phyloP scores from a whole-genome alignment of 352 stramenopile genomes.

The Globisporangium barbulae region DNA sequence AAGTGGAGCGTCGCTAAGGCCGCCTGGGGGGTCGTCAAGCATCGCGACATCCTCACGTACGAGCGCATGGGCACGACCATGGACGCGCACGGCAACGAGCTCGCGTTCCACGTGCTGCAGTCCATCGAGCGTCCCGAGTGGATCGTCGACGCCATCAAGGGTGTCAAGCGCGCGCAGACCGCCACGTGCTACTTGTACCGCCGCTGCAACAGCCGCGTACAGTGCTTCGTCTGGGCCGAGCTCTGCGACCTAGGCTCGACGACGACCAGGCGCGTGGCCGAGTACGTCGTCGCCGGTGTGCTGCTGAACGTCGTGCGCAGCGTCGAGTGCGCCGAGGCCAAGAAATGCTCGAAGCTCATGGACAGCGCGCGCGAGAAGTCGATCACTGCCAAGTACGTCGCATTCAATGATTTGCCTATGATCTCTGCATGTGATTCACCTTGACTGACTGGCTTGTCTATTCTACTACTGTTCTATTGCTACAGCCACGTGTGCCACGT shows the following conservation, averaged over 20 bases:
- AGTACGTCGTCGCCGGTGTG: constrained; percentile 39
- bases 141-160: constrained; percentile 36
- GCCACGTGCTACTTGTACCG: constrained; percentile 48
- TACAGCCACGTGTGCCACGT: constrained; percentile 12
- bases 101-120: constrained; percentile 53
- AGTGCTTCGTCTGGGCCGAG: constrained; percentile 35
- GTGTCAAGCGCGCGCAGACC: constrained; percentile 43
- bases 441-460: not conserved
- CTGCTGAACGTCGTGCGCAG: constrained; percentile 33
- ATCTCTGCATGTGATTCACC: not conserved
- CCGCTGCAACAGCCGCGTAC: constrained; percentile 27
- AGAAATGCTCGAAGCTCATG: constrained; percentile 40
- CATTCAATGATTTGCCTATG: not conserved
- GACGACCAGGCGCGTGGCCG: constrained; percentile 33
- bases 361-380: constrained; percentile 16
- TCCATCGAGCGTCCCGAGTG: constrained; percentile 56
- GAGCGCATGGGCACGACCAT: constrained; percentile 50
- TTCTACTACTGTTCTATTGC: not conserved
- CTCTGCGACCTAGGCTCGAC: constrained; percentile 23
- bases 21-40: constrained; percentile 26
- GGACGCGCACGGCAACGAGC: constrained; percentile 37
- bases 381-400: not conserved
- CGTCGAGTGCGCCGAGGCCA: constrained; percentile 37
- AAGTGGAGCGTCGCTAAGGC: constrained; percentile 36
- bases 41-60: constrained; percentile 42